Base-by-base conservation (phyloP, 2,329 filamentous ascomycete species). In the Penicillium sp. region DNA sequence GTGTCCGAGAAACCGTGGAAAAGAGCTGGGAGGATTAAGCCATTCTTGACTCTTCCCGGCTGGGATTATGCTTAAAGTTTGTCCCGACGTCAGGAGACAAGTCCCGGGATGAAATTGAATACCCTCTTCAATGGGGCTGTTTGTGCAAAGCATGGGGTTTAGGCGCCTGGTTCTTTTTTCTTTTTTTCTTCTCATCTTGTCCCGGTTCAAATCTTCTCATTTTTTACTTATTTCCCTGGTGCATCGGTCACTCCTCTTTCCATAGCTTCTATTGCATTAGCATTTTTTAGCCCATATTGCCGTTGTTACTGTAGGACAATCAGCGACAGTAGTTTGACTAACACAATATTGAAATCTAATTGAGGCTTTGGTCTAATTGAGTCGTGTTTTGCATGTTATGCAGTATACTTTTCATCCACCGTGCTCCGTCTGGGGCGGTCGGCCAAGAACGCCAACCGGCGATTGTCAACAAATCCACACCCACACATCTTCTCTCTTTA, bases 21-120 rank as follows among this genome's bases (percentile, higher is more conserved):
- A 98, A 97, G 85, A 98, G 93, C 80, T 99, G 95, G 95, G 95
- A 98, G 63, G 93, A 97, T 70, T 96, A 74, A 70, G 14, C 8
- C 13, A 33, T 31, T 24, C 14, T 26, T 11, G 29, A 27, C 11
- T 42, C 39, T 44, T 56, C 26, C 7, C 22, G 37, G 37, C 11
- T 31, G 35, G 21, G 11, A 33, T 52, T 29, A 22, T 22, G 22
- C 59, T 55, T 54, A 31, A 51, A 54, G 43, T 31, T 51, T 55
- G 47, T 54, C 43, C 52, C 44, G 49, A 57, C 52, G 51, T 54
- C 54, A 51, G 47, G 35, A 53, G 57, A 61, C 45, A 46, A 57
- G 51, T 57, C 55, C 37, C 52, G 54, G 50, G 51, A 60, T 65
- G 54, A 57, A 24, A 52, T 58, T 48, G 37, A 57, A 21, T 43